Percentiles rank a stretch among this genome's conserved stretches.
phyloP scores from a whole-genome alignment of 2,329 filamentous ascomycete species.

The Apiospora rasikravindrae region DNA sequence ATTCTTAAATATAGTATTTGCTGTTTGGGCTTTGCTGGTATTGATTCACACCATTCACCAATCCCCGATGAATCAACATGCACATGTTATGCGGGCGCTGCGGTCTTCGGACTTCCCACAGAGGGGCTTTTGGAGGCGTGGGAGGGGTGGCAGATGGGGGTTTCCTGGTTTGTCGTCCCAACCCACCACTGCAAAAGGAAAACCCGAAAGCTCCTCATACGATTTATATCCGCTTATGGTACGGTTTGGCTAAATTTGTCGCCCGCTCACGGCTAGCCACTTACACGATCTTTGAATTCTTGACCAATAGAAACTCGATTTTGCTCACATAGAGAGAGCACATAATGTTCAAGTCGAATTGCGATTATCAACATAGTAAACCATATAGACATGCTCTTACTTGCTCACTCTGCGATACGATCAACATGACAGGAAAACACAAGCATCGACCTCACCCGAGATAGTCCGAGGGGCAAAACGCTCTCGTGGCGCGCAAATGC shows the following conservation, averaged over 20 bases:
- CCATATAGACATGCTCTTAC: not conserved
- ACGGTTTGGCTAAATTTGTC: constrained; percentile 7
- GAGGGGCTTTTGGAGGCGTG: not conserved
- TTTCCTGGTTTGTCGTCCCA: constrained; percentile 6
- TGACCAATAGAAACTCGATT: not conserved
- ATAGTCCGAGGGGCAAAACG: constrained; percentile 6
- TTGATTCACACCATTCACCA: not conserved
- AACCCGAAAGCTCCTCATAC: constrained; percentile 12
- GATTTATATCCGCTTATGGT: constrained; percentile 9
- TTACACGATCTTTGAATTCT: not conserved
- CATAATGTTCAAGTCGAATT: not conserved
- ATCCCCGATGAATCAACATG: not conserved
- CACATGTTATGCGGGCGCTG: not conserved
- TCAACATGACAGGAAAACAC: not conserved
- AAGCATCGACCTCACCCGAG: not conserved
- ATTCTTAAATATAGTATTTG: not conserved
- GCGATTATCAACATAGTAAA: too few relatives aligned
- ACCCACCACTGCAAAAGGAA: constrained; percentile 8
- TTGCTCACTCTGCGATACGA: not conserved
- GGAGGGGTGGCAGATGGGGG: constrained; percentile 11
- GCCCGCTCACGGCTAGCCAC: not conserved
- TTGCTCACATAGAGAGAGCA: not conserved
- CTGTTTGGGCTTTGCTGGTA: not conserved
- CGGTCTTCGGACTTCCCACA: constrained; percentile 11
- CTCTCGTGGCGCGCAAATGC: not conserved